These are phyloP conservation scores for Senecio squalidus DNA, from an alignment of 140 eudicot genomes.

Conservation along the genomic window DNA sequence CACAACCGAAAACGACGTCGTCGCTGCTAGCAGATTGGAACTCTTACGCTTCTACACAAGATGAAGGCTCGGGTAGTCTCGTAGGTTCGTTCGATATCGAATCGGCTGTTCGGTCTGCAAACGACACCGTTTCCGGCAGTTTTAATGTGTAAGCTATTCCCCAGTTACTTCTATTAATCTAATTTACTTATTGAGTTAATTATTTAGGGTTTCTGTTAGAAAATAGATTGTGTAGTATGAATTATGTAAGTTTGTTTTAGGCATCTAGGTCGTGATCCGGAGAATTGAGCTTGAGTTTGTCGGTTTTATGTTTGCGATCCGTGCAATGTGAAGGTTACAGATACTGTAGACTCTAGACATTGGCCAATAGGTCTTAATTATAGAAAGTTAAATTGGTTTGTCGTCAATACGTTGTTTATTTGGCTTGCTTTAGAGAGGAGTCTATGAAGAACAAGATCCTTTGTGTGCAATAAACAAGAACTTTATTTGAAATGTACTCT, in stretches of 20 bases:
- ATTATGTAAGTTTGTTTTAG: too few species aligned
- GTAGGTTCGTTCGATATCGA: constrained; percentile 65
- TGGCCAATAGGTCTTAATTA: not conserved
- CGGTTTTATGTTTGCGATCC: not conserved
- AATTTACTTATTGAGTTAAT: not conserved
- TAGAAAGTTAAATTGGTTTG: too few species aligned
- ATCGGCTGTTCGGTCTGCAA: constrained; percentile 80
- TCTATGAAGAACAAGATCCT: too few species aligned
- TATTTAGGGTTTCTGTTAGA: constrained; percentile 2
- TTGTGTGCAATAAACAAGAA: too few species aligned
- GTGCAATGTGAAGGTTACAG: not conserved
- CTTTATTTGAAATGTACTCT: too few species aligned
- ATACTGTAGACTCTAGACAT: not conserved
- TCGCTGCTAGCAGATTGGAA: constrained; percentile 75
- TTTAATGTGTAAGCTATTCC: constrained; percentile 55
- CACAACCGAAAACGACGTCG: constrained; percentile 40
- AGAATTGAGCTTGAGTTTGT: too few species aligned
- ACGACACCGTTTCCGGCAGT: constrained; percentile 70
- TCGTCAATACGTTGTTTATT: too few species aligned
- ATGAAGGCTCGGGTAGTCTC: constrained; percentile 24
- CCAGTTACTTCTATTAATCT: not conserved
- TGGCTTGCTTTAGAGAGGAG: too few species aligned
- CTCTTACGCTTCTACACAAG: constrained; percentile 49
- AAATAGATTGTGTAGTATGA: too few species aligned
- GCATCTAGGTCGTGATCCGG: too few species aligned